Base-by-base conservation (phyloP, 208 protist genomes). In the Leishmania amazonensis region DNA sequence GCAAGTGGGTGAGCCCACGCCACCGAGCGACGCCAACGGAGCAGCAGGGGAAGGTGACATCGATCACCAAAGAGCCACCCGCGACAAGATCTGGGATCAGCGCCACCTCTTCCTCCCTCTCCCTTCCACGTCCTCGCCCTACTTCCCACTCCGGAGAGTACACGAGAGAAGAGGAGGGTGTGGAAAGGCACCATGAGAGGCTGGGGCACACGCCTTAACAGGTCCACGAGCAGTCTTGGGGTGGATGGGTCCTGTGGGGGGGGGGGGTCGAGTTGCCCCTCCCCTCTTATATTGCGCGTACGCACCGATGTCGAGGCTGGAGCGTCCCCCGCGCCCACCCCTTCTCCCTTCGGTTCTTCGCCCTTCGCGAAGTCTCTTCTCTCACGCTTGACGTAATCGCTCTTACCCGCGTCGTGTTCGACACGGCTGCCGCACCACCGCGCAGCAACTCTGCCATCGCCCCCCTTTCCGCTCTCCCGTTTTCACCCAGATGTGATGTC, bases 381-480 rank as follows among this genome's bases (percentile, higher is more conserved):
- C 38, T 28, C 17, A 3, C 70, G 11, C 42, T 53, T 74, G 70
- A 54, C 7, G 70, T 38, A 13, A 24, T n/a, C 28, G 21, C 42
- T 31, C 70, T 31, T 54, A 24, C 42, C 51, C 7, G 45, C 9
- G 31, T 51, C 24, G 70, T 53, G 8, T 47, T 49, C 40, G 42
- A 53, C 24, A 35, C 21, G 2, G 42, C 24, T 35, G 70, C 28
- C 70, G 28, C 28, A 9, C 11, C 1, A 31, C 70, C 40, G 40
- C 70, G 28, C 70, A 38, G 62, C 68, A 73, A 7, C 21, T 15
- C 31, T 45, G 47, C 31, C 73, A 21, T 7, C 15, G 24, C 28
- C 54, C 45, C 45, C 53, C 80, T 42, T 78, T 70, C 54, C 71
- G 64, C 58, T 38, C 73, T 58, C 24, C 73, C 49, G 35, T 60